Percentiles rank a stretch among this genome's conserved stretches.
Conservation (phyloP, 352 stramenopile genomes). For the Blastocystis sp. region DNA sequence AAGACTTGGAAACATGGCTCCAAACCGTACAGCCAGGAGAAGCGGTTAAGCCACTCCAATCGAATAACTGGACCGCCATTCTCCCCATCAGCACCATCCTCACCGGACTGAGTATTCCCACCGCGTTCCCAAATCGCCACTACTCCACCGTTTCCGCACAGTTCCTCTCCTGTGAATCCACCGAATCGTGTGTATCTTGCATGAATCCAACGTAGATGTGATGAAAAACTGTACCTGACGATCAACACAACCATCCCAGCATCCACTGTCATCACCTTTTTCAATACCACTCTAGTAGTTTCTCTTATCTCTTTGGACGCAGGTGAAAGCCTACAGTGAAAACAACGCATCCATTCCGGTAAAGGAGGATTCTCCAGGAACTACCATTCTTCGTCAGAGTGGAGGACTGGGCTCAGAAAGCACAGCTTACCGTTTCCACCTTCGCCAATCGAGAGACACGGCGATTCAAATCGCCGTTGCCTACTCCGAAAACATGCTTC, state of each 20-base stretch:
- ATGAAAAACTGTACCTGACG: not conserved
- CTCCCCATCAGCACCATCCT: not conserved
- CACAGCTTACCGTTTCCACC: not conserved
- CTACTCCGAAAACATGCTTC: not conserved
- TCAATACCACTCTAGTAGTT: not conserved
- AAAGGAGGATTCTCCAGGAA: not conserved
- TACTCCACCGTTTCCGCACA: too few relatives aligned
- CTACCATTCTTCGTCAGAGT: not conserved
- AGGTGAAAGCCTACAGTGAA: not conserved
- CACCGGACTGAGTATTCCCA: not conserved
- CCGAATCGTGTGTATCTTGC: not conserved
- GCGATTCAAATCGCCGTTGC: not conserved
- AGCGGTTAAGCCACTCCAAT: not conserved
- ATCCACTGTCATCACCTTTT: not conserved
- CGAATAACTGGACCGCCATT: not conserved
- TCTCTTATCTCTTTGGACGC: not conserved
- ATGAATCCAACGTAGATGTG: not conserved
- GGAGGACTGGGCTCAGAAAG: not conserved
- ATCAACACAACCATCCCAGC: not conserved
- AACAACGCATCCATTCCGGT: not conserved
- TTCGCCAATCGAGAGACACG: not conserved
- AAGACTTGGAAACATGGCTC: not conserved
- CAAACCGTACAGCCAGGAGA: not conserved
- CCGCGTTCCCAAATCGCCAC: not conserved
- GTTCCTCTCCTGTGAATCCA: too few relatives aligned